Base-by-base conservation (phyloP, 306 rosid species). In the Cicer cuneatum region DNA sequence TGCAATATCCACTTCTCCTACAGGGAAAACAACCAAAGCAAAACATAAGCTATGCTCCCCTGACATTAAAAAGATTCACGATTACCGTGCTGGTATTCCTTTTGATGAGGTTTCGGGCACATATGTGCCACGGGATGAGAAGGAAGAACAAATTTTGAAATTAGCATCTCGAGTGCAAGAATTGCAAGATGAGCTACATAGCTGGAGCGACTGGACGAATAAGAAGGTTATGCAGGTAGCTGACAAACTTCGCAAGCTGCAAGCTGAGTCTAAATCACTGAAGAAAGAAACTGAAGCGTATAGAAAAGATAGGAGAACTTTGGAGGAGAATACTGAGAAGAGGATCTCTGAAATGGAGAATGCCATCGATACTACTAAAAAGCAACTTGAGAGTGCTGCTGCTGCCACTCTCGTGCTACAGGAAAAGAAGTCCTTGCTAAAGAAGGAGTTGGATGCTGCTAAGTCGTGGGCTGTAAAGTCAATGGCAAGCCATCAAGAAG, bases 171-270 rank as follows among this genome's bases (percentile, higher is more conserved):
- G 75, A 60, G 71, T 83, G 52, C 89, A 81, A 58, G 78, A 81
- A 60, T 56, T 88, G 76, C 86, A 86, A 66, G 70, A 72, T 74
- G 87, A 86, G 76, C 53, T 81, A 42, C 75, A 80, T 56, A 65
- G 85, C 61, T 88, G 90, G 93, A 81, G 81, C 60, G 79, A 74
- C 40, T 90, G 96, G 96, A 78, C 86, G 29, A 81, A 69, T 37
- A 69, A 90, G 76, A 88, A 88, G 80, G 77, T 88, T 66, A 83
- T 77, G 91, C 89, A 86, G 78, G 96, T 84, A 74, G 81, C 91
- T 42, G 73, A 54, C 45, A 88, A 71, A 88, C 87, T 88, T 45
- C 10, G 66, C 64, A 85, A 76, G 76, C 65, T 84, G 35, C 81
- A 72, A 56, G 63, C 43, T 58, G 89, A 86, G 70, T 78, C 88